Percentiles rank a stretch among this genome's conserved stretches.
These are phyloP conservation scores for Cercospora zeae-maydis DNA, from an alignment of 2,329 filamentous ascomycete genomes.

Conservation along the genomic window DNA sequence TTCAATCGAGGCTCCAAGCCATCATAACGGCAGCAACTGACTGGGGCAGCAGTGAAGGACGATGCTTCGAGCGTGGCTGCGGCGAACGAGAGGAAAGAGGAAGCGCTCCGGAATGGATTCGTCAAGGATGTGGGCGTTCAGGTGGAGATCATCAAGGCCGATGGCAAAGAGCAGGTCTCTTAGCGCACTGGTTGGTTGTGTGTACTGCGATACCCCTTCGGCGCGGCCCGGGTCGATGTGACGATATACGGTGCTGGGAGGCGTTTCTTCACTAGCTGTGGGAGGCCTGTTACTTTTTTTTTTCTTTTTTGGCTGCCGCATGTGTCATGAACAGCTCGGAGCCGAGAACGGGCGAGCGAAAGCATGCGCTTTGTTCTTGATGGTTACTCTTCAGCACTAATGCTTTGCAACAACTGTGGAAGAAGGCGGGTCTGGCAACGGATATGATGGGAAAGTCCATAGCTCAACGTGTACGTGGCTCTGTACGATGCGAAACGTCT, in stretches of 20 bases:
- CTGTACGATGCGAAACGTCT: slow-evolving; percentile 15
- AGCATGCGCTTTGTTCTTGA: not conserved
- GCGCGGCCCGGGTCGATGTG: slow-evolving; percentile 10
- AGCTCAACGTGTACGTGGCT: slow-evolving; percentile 8
- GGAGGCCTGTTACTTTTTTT: slow-evolving; percentile 12
- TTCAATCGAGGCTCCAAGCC: slow-evolving; percentile 28
- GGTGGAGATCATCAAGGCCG: slow-evolving; percentile 27
- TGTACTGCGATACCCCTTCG: slow-evolving; percentile 18
- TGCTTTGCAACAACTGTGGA: slow-evolving; percentile 8
- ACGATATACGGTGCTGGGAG: slow-evolving; percentile 12
- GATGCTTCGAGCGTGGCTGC: slow-evolving; percentile 20
- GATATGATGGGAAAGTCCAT: slow-evolving; percentile 16
- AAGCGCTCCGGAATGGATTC: slow-evolving; percentile 22
- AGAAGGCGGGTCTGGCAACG: slow-evolving; percentile 21
- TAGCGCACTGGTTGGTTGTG: slow-evolving; percentile 12
- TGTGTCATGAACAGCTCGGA: not conserved
- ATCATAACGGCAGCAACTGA: slow-evolving; percentile 25
- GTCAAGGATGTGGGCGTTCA: slow-evolving; percentile 34
- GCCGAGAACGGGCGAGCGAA: not conserved
- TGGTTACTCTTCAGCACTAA: slow-evolving; percentile 7
- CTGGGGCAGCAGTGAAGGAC: slow-evolving; percentile 30
- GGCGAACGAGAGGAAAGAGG: slow-evolving; percentile 28
- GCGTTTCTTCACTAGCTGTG: slow-evolving; percentile 13
- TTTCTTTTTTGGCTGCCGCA: slow-evolving; percentile 1
- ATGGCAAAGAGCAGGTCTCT: slow-evolving; percentile 28